phyloP scores from a whole-genome alignment of 2,329 filamentous ascomycete species.

The Leptographium radiaticola region DNA sequence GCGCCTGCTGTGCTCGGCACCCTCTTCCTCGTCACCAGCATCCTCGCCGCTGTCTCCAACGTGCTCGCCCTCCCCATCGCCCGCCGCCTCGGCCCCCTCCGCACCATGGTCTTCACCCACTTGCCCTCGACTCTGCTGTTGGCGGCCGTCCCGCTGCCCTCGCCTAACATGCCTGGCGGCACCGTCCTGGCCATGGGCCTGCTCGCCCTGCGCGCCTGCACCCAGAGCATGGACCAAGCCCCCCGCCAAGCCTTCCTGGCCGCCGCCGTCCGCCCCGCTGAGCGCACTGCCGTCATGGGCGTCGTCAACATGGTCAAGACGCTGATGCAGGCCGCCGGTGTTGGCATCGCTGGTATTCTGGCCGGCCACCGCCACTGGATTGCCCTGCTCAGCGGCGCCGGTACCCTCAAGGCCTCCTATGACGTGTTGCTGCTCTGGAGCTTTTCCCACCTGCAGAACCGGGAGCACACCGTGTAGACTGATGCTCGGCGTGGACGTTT shows the following conservation, averaged over 20 bases:
- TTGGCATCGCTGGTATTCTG: slow-evolving; percentile 50
- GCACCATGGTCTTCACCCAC: slow-evolving; percentile 63
- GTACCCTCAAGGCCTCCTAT: slow-evolving; percentile 11
- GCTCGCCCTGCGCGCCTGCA: slow-evolving; percentile 47
- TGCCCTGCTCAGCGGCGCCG: slow-evolving; percentile 8
- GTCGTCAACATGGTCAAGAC: slow-evolving; percentile 59
- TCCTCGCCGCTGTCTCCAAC: slow-evolving; percentile 37
- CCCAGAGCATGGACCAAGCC: slow-evolving; percentile 57
- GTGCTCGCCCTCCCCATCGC: slow-evolving; percentile 40
- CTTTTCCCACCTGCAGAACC: background rate
- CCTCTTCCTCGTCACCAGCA: slow-evolving; percentile 40
- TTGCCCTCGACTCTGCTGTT: slow-evolving; percentile 56
- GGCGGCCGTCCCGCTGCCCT: slow-evolving; percentile 32
- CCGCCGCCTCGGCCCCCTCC: slow-evolving; percentile 11
- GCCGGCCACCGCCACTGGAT: slow-evolving; percentile 24
- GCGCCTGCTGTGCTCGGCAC: slow-evolving; percentile 36
- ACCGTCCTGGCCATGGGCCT: slow-evolving; percentile 29
- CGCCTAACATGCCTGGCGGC: background rate
- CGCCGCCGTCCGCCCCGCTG: slow-evolving; percentile 46
- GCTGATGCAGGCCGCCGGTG: slow-evolving; percentile 45
- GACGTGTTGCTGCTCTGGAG: slow-evolving; percentile 6
- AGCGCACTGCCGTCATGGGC: slow-evolving; percentile 61
- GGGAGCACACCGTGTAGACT: too few relatives aligned
- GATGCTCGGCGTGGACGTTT: too few relatives aligned
- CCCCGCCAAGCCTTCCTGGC: slow-evolving; percentile 59